Conservation (phyloP, 495 filamentous ascomycete genomes). For the Rusavskia elegans region DNA sequence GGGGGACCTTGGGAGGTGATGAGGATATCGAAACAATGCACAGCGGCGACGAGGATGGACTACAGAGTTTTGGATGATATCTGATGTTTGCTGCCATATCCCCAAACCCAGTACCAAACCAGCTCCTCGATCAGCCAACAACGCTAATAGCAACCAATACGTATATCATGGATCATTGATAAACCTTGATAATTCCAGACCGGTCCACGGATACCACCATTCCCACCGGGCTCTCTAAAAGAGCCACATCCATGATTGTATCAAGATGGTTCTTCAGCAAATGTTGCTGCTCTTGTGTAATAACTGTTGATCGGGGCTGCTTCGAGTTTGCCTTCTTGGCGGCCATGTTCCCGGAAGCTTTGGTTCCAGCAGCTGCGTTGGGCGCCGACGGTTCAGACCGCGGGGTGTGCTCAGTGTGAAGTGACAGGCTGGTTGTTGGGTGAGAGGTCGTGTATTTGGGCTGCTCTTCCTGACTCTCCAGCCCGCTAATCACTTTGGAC, state of each 20-base stretch:
- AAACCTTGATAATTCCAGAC: constrained; percentile 84
- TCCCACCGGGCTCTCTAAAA: constrained; percentile 78
- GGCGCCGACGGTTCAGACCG: constrained; percentile 24
- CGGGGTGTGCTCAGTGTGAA: constrained; percentile 57
- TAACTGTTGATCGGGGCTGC: constrained; percentile 67
- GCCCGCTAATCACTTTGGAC: constrained; percentile 63
- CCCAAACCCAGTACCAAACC: too few relatives aligned
- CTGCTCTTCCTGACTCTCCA: constrained; percentile 51
- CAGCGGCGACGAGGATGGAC: too few relatives aligned
- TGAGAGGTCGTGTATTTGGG: constrained; percentile 59
- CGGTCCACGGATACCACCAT: constrained; percentile 88
- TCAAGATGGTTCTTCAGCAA: constrained; percentile 78
- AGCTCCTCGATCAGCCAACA: too few relatives aligned
- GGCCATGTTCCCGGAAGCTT: constrained; percentile 16
- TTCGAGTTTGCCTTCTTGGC: constrained; percentile 26
- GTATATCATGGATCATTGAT: constrained; percentile 33
- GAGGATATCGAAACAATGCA: too few relatives aligned
- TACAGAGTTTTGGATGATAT: too few relatives aligned
- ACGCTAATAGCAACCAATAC: too few relatives aligned
- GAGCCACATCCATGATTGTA: constrained; percentile 69
- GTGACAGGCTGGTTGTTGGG: constrained; percentile 46
- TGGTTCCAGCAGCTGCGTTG: constrained; percentile 21
- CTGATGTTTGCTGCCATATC: too few relatives aligned
- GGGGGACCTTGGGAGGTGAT: too few relatives aligned
- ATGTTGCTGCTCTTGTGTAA: constrained; percentile 74